Conservation (phyloP, 805 yeast species). For the Debaryomyces tyrocola region DNA sequence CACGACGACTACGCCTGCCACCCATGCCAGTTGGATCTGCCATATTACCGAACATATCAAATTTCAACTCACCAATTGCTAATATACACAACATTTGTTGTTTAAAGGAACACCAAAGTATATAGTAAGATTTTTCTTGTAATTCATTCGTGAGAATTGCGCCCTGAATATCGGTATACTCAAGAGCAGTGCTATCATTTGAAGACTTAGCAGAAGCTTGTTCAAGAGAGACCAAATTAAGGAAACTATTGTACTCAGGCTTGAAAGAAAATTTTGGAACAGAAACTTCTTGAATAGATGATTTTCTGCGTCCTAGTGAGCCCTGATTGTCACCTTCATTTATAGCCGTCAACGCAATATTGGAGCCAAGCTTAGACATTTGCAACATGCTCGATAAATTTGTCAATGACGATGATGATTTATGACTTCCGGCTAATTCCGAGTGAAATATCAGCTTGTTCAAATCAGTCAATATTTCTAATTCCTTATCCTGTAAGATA, state of each 20-base stretch:
- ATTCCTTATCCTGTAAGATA: conserved; percentile 34
- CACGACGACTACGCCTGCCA: conserved; percentile 18
- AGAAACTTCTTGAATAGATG: conserved; percentile 23
- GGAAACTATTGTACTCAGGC: conserved; percentile 18
- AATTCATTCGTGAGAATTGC: conserved; percentile 40
- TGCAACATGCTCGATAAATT: conserved; percentile 24
- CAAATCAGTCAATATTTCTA: conserved; percentile 36
- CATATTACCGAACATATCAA: conserved; percentile 20
- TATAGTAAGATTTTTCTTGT: conserved; percentile 34
- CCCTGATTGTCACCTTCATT: conserved; percentile 10
- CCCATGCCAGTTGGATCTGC: conserved; percentile 15
- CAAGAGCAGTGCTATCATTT: conserved; percentile 5
- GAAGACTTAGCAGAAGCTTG: conserved; percentile 9
- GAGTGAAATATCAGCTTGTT: conserved; percentile 33
- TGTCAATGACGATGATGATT: conserved; percentile 34
- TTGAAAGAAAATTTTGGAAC: conserved; percentile 34
- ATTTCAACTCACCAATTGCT: conserved; percentile 37
- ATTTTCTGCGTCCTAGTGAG: conserved; percentile 15
- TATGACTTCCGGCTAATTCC: conserved; percentile 30
- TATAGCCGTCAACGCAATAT: conserved; percentile 19
- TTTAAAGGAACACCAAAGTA: conserved; percentile 31
- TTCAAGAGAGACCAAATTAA: conserved; percentile 5
- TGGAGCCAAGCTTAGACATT: conserved; percentile 19
- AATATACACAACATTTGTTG: conserved; percentile 18
- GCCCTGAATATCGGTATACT: conserved; percentile 27